These are phyloP conservation scores for Penicillium hordei DNA, from an alignment of 2,329 filamentous ascomycete genomes.

Conservation along the genomic window DNA sequence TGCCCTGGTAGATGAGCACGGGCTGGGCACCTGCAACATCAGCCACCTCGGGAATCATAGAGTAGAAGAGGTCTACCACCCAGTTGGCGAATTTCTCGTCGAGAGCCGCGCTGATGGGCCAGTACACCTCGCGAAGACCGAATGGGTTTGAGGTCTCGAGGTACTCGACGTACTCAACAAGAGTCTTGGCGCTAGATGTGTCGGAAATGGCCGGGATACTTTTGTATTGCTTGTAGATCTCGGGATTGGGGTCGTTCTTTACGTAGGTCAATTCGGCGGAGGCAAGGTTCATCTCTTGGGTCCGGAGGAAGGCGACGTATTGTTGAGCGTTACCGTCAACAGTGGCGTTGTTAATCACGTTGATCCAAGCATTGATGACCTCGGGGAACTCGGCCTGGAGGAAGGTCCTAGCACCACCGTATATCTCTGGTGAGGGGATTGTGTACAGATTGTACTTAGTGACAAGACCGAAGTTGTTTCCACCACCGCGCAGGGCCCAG, in stretches of 20 bases:
- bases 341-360: conserved; percentile 31
- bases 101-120: conserved; percentile 34
- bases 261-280: conserved; percentile 41
- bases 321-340: conserved; percentile 38
- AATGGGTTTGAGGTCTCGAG: conserved; percentile 36
- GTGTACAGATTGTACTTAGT: conserved; percentile 45
- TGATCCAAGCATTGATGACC: conserved; percentile 35
- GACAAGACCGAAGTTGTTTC: conserved; percentile 42
- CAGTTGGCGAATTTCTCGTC: conserved; percentile 30
- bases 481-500: conserved; percentile 44
- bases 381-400: conserved; percentile 27
- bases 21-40: conserved; percentile 24
- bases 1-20: conserved; percentile 34
- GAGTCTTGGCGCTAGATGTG: conserved; percentile 29
- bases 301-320: conserved; percentile 35
- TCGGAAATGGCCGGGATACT: conserved; percentile 33
- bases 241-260: conserved; percentile 36
- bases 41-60: conserved; percentile 20
- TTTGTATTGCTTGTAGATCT: conserved; percentile 42
- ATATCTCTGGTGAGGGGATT: conserved; percentile 39
- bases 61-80: conserved; percentile 26
- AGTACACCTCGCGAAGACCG: conserved; percentile 36
- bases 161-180: conserved; percentile 37
- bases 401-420: conserved; percentile 40
- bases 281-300: conserved; percentile 28